These are phyloP conservation scores for Penicillium sp. DNA, from an alignment of 2,329 filamentous ascomycete genomes.

Conservation along the genomic window DNA sequence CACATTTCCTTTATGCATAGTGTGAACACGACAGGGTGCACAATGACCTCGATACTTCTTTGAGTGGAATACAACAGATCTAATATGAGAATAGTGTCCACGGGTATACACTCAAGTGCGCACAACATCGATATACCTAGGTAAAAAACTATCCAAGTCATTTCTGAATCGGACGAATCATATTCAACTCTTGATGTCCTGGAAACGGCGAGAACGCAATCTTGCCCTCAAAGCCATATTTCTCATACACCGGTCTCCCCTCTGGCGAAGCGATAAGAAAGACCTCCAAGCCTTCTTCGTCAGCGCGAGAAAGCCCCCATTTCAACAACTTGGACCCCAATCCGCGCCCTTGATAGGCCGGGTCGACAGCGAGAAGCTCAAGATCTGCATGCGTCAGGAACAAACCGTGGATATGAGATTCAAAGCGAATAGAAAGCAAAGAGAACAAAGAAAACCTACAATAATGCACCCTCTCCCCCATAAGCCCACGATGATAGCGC, in stretches of 20 bases:
- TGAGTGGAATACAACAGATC: too few relatives aligned
- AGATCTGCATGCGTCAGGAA: constrained; percentile 19
- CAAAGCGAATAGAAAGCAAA: not conserved
- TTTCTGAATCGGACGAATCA: constrained; percentile 15
- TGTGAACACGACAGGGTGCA: too few relatives aligned
- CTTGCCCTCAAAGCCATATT: constrained; percentile 34
- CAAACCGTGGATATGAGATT: fast-evolving
- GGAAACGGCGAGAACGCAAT: constrained; percentile 13
- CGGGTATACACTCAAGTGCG: too few relatives aligned
- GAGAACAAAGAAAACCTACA: constrained; percentile 17
- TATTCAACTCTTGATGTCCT: constrained; percentile 13
- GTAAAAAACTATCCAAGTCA: not conserved
- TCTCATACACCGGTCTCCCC: constrained; percentile 37
- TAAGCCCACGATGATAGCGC: constrained; percentile 10
- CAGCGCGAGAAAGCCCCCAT: constrained; percentile 36
- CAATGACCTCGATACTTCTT: too few relatives aligned
- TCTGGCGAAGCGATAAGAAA: constrained; percentile 35
- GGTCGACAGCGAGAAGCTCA: constrained; percentile 24
- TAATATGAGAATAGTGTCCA: too few relatives aligned
- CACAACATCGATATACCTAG: too few relatives aligned
- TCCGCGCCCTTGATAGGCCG: constrained; percentile 20
- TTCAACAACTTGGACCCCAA: constrained; percentile 29
- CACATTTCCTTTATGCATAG: too few relatives aligned
- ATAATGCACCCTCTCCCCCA: constrained; percentile 22
- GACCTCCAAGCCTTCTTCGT: constrained; percentile 29